Conservation (phyloP, 345 rosid genomes). For the Murraya koenigii region DNA sequence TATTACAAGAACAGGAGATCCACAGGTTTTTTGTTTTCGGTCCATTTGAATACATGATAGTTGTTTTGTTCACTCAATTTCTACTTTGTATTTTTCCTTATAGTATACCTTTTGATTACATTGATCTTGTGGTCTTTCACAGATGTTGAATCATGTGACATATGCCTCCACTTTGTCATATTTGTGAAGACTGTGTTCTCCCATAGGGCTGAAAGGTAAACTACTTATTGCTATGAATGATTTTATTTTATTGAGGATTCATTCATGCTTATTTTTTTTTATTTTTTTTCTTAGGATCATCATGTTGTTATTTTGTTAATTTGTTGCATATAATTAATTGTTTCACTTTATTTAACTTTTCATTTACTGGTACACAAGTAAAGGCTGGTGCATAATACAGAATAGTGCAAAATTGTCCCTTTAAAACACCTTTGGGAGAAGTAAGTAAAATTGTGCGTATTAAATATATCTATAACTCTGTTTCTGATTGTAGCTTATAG, state of each 20-base stretch:
- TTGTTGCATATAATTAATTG: too few species aligned
- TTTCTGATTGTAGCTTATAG: background rate
- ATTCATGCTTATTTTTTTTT: too few species aligned
- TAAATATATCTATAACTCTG: background rate
- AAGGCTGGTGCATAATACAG: slow-evolving; percentile 93
- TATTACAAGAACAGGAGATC: slow-evolving; percentile 96
- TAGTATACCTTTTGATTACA: background rate
- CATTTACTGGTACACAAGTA: background rate
- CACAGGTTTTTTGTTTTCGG: slow-evolving; percentile 51
- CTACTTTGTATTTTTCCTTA: too few species aligned
- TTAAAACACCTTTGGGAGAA: slow-evolving; percentile 98
- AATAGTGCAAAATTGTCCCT: slow-evolving; percentile 99
- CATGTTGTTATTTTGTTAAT: too few species aligned
- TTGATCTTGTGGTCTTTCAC: background rate
- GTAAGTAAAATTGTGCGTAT: slow-evolving; percentile 35
- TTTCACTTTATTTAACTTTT: too few species aligned
- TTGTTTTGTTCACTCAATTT: background rate
- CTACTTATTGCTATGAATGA: background rate
- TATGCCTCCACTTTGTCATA: slow-evolving; percentile 91
- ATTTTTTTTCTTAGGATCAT: too few species aligned
- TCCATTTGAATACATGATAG: background rate
- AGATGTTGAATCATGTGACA: slow-evolving; percentile 90
- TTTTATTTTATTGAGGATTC: background rate
- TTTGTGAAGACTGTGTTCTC: slow-evolving; percentile 86
- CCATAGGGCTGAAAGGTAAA: slow-evolving; percentile 94